phyloP scores from a whole-genome alignment of 441 rosid genomes.

The Eutrema salsugineum region DNA sequence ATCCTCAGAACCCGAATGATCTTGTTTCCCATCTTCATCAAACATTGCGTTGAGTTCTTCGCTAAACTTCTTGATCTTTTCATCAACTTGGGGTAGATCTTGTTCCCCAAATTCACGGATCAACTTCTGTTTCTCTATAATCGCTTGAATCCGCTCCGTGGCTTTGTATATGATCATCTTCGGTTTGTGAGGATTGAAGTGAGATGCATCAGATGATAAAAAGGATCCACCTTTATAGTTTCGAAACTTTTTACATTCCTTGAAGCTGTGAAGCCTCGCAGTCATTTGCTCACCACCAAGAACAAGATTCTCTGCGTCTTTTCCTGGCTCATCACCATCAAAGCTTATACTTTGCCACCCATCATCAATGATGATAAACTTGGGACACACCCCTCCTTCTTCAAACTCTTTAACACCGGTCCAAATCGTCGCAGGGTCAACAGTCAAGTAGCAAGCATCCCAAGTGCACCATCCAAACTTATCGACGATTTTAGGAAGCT shows the following conservation, averaged over 20 bases:
- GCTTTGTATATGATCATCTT: constrained; percentile 66
- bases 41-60: constrained; percentile 46
- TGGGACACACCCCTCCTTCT: constrained; percentile 50
- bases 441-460: constrained; percentile 80
- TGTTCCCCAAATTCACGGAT: constrained; percentile 26
- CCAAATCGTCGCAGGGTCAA: constrained; percentile 69
- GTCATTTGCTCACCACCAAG: constrained; percentile 88
- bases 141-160: constrained; percentile 54
- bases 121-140: constrained; percentile 40
- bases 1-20: not conserved
- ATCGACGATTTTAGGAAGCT: constrained; percentile 44
- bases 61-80: constrained; percentile 39
- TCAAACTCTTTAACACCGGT: constrained; percentile 62
- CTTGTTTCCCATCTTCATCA: constrained; percentile 21
- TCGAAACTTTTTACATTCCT: constrained; percentile 66
- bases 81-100: constrained; percentile 36
- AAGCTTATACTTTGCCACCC: constrained; percentile 82
- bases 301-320: constrained; percentile 59
- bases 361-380: constrained; percentile 81
- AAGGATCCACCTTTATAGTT: constrained; percentile 56
- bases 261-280: constrained; percentile 56
- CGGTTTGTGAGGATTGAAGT: constrained; percentile 50
- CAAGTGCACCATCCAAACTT: constrained; percentile 96
- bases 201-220: constrained; percentile 36
- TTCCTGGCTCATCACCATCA: constrained; percentile 48